phyloP scores from a whole-genome alignment of 2,329 filamentous ascomycete species.

The Hyphodiscus sp. region DNA sequence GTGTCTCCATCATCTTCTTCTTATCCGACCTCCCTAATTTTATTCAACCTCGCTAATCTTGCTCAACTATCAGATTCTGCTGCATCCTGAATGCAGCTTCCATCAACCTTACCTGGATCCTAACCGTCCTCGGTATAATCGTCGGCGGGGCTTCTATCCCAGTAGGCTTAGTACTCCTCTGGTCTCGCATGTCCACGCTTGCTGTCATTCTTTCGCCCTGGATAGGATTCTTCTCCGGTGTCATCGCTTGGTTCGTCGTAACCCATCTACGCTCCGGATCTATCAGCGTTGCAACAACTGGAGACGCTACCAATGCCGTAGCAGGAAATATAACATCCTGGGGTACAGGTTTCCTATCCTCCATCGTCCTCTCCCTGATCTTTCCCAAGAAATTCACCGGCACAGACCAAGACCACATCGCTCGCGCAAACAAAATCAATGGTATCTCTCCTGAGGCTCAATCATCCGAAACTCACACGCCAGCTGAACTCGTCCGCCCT shows the following conservation, averaged over 20 bases:
- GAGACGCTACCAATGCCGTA: constrained; percentile 33
- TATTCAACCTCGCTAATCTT: not conserved
- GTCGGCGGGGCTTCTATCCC: constrained; percentile 34
- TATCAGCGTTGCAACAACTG: constrained; percentile 32
- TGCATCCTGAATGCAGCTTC: constrained; percentile 33
- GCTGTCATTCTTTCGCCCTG: constrained; percentile 32
- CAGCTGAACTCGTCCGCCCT: not conserved
- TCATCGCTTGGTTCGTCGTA: constrained; percentile 34
- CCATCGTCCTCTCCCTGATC: constrained; percentile 29
- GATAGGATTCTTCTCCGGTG: constrained; percentile 29
- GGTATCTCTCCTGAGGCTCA: constrained; percentile 16
- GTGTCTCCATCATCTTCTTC: constrained; percentile 8
- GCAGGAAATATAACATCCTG: constrained; percentile 34
- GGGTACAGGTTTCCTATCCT: constrained; percentile 30
- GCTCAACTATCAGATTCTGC: constrained; percentile 17
- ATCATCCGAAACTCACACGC: not conserved
- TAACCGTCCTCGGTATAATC: constrained; percentile 35
- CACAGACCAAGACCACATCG: constrained; percentile 19
- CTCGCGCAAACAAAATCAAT: constrained; percentile 28
- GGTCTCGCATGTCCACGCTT: constrained; percentile 33
- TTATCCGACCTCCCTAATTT: not conserved
- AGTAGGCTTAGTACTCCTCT: constrained; percentile 33
- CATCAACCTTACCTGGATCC: constrained; percentile 34
- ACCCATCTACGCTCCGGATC: constrained; percentile 29
- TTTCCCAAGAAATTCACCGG: constrained; percentile 29